phyloP scores from a whole-genome alignment of 306 rosid genomes.

The Cicer chorassanicum region DNA sequence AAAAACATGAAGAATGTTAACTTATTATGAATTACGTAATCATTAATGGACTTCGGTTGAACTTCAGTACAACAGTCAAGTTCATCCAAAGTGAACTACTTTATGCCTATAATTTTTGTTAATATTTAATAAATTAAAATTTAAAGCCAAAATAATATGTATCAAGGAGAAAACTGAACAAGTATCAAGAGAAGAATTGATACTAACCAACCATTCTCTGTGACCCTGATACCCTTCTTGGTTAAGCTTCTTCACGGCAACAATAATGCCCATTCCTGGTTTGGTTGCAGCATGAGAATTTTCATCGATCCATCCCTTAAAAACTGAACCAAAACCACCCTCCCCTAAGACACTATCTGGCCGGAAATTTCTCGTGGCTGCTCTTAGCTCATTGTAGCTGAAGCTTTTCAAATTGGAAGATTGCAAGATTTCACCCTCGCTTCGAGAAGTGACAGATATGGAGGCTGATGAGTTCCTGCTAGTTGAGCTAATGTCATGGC shows the following conservation, averaged over 20 bases:
- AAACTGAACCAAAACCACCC: conserved; percentile 98
- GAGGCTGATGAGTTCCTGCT: conserved; percentile 73
- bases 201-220: conserved; percentile 91
- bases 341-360: conserved; percentile 94
- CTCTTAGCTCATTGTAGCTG: conserved; percentile 68
- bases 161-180: neutral
- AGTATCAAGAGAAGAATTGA: conserved; percentile 10
- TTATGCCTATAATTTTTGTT: conserved; percentile 27
- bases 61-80: conserved; percentile 30
- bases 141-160: conserved; percentile 11
- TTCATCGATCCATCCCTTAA: conserved; percentile 94
- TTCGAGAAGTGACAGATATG: conserved; percentile 66
- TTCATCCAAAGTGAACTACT: conserved; percentile 24
- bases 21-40: conserved; percentile 21
- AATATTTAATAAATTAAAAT: conserved; percentile 30
- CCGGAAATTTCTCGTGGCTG: conserved; percentile 87
- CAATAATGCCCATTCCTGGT: conserved; percentile 78
- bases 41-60: conserved; percentile 9
- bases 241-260: conserved; percentile 94
- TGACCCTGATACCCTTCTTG: conserved; percentile 93
- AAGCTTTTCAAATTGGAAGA: conserved; percentile 74
- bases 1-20: conserved; percentile 35
- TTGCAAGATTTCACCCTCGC: conserved; percentile 81
- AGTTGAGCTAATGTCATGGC: conserved; percentile 53
- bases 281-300: conserved; percentile 69